Evolutionary conservation across 2,329 filamentous ascomycete species (phyloP).

Genomic region (Fusarium chuoi): DNA sequence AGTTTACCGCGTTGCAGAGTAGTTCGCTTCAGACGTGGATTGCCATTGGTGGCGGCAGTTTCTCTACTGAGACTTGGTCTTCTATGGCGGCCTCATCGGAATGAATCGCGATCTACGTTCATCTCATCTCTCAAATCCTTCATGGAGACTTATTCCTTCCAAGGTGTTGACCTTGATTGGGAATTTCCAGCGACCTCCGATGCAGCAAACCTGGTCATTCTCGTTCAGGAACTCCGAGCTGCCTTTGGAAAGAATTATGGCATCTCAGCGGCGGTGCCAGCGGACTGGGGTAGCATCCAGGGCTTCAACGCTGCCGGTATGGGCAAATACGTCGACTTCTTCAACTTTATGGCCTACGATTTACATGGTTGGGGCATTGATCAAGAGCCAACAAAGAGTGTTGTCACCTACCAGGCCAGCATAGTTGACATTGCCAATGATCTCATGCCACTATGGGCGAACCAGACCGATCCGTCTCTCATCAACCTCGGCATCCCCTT

Average conservation of each 20-base stretch:
- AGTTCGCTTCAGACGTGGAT: neutral
- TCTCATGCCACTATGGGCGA: neutral
- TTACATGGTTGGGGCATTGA: neutral
- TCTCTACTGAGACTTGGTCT: neutral
- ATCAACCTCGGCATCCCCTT: neutral
- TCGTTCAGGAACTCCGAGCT: neutral
- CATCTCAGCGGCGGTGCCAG: neutral
- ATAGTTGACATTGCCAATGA: neutral
- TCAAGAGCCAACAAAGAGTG: neutral
- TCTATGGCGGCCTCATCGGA: neutral
- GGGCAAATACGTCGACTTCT: neutral
- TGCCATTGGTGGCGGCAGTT: neutral
- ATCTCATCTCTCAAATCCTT: neutral
- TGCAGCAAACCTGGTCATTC: neutral
- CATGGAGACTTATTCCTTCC: neutral
- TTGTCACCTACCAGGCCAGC: neutral
- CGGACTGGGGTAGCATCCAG: neutral
- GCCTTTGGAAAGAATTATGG: neutral
- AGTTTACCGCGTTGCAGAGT: neutral
- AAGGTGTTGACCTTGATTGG: neutral
- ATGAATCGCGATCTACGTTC: neutral
- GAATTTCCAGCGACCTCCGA: neutral
- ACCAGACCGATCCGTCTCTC: neutral
- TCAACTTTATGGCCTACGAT: neutral
- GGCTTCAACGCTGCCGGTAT: neutral